phyloP scores from a whole-genome alignment of 2,329 filamentous ascomycete species.

The Trichoderma sp. region DNA sequence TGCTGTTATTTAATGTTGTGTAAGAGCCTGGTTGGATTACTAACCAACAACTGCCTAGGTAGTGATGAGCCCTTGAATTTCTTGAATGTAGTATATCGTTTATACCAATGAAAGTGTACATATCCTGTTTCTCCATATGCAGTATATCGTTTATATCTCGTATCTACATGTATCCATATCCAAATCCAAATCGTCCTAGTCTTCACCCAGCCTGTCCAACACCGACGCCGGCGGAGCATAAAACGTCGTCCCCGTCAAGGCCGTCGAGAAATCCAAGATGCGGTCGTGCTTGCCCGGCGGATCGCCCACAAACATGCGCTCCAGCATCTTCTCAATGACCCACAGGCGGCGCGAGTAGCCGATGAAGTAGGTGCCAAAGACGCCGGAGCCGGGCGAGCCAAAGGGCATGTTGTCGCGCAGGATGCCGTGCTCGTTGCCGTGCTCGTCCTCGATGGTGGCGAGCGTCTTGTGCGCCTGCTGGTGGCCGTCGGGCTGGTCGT shows the following conservation, averaged over 20 bases:
- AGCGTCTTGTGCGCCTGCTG: conserved; percentile 59
- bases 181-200: not conserved
- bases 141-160: no score
- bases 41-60: not conserved
- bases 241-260: conserved; percentile 55
- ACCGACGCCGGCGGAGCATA: conserved; percentile 46
- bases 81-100: no score
- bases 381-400: conserved; percentile 51
- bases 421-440: conserved; percentile 54
- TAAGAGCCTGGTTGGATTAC: not conserved
- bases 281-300: conserved; percentile 57
- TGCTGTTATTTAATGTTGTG: not conserved
- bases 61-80: no score
- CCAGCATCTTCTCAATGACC: conserved; percentile 60
- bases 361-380: conserved; percentile 62
- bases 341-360: conserved; percentile 55
- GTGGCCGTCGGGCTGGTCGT: conserved; percentile 53
- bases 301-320: conserved; percentile 58
- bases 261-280: conserved; percentile 55
- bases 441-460: conserved; percentile 53
- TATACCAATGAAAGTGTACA: no score
- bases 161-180: not conserved
- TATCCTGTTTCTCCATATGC: no score
- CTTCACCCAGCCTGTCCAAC: conserved; percentile 20
- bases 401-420: conserved; percentile 64